A percentile compares a stretch with the other conserved stretches of the same genome.
Conservation (phyloP, 208 protist species). For the Crithidia mellificae region DNA sequence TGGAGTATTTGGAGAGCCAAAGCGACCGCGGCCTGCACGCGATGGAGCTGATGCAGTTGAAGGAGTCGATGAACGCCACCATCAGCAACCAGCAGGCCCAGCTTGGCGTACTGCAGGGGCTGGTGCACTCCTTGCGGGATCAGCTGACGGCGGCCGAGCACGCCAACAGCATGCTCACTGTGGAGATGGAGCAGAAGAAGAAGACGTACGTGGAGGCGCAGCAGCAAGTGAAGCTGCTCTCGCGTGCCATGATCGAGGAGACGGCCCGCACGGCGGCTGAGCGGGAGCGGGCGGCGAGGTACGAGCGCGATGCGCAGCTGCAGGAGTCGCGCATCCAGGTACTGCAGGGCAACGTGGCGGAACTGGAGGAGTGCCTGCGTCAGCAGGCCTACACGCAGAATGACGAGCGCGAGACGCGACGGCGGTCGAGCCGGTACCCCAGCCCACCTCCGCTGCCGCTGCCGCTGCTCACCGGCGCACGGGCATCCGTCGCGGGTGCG, state of each 20-base stretch:
- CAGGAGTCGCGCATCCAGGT: conserved; percentile 65
- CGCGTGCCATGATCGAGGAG: conserved; percentile 76
- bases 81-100: conserved; percentile 89
- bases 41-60: conserved; percentile 79
- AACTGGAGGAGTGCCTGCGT: conserved; percentile 59
- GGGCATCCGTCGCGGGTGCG: background rate
- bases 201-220: conserved; percentile 62
- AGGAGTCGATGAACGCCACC: conserved; percentile 74
- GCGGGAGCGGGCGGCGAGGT: conserved; percentile 39
- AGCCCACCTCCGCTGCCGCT: background rate
- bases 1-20: conserved; percentile 69
- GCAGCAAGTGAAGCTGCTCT: conserved; percentile 69
- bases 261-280: conserved; percentile 53
- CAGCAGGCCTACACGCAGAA: conserved; percentile 34
- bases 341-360: conserved; percentile 60
- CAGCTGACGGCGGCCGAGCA: conserved; percentile 74
- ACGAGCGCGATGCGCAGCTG: conserved; percentile 65
- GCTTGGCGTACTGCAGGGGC: conserved; percentile 63
- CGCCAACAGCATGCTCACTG: conserved; percentile 50
- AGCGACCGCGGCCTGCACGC: conserved; percentile 69
- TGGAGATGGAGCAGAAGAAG: conserved; percentile 53
- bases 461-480: background rate
- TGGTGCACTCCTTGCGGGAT: conserved; percentile 73
- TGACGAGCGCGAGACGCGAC: background rate
- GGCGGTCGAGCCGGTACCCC: background rate